Conservation (phyloP, 2,329 filamentous ascomycete genomes). For the Xylariaceae sp. region DNA sequence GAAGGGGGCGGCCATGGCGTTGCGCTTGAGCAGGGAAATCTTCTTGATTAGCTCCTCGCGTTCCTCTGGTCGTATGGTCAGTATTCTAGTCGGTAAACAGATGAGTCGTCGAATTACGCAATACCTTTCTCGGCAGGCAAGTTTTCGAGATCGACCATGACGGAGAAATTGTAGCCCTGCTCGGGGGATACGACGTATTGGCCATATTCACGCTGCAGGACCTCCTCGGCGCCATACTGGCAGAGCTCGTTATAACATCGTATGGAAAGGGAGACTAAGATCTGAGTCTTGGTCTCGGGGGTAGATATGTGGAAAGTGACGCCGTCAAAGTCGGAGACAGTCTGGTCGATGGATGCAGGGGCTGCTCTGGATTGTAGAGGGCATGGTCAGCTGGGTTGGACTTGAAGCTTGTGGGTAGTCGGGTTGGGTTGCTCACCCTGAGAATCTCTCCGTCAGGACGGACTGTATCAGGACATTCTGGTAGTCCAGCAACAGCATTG, state of each 20-base stretch:
- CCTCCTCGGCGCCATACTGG: slow-evolving; percentile 85
- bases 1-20: slow-evolving; percentile 98
- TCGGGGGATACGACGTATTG: slow-evolving; percentile 85
- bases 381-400: slow-evolving; percentile 35
- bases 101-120: too few relatives aligned
- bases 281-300: slow-evolving; percentile 88
- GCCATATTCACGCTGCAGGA: slow-evolving; percentile 93
- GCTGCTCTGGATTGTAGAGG: slow-evolving; percentile 61
- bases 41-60: slow-evolving; percentile 83
- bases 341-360: slow-evolving; percentile 90
- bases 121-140: slow-evolving; percentile 76
- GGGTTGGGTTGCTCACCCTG: slow-evolving; percentile 57
- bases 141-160: slow-evolving; percentile 83
- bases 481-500: slow-evolving; percentile 93
- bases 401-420: background rate
- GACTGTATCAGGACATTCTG: slow-evolving; percentile 98
- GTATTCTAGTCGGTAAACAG: slow-evolving; percentile 1
- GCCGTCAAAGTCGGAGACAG: slow-evolving; percentile 97
- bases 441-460: slow-evolving; percentile 91
- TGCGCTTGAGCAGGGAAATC: slow-evolving; percentile 90
- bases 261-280: slow-evolving; percentile 90
- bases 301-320: slow-evolving; percentile 99
- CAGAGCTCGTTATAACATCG: slow-evolving; percentile 93
- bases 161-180: slow-evolving; percentile 92
- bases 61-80: slow-evolving; percentile 57